These are phyloP conservation scores for Dichotomopilus funicola DNA, from an alignment of 2,329 filamentous ascomycete genomes.

Conservation along the genomic window DNA sequence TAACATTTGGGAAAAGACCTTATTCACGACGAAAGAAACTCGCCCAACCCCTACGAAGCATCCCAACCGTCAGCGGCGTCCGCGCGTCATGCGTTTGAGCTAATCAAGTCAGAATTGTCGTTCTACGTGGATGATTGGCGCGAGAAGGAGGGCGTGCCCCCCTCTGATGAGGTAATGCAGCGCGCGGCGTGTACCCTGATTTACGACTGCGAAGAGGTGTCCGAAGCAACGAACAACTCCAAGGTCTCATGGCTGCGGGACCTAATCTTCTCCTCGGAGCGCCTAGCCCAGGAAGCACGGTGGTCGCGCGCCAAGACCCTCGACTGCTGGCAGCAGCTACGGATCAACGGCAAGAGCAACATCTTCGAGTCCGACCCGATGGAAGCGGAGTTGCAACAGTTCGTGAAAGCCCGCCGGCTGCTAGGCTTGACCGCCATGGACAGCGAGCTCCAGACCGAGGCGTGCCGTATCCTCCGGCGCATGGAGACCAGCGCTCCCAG, in stretches of 20 bases:
- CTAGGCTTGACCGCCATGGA: conserved; percentile 56
- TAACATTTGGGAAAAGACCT: conserved; percentile 40
- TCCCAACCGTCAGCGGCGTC: conserved; percentile 38
- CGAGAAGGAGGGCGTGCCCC: conserved; percentile 35
- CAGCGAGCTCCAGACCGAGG: conserved; percentile 53
- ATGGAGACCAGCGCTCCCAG: conserved; percentile 46
- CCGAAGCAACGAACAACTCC: conserved; percentile 34
- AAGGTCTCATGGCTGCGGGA: conserved; percentile 51
- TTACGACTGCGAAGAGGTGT: conserved; percentile 46
- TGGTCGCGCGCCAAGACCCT: conserved; percentile 36
- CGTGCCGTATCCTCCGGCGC: conserved; percentile 51
- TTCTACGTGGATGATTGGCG: conserved; percentile 43
- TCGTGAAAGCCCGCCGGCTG: conserved; percentile 43
- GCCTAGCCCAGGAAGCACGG: conserved; percentile 25
- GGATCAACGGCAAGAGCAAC: conserved; percentile 52
- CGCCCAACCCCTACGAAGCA: conserved; percentile 48
- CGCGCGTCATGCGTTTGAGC: conserved; percentile 53
- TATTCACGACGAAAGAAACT: conserved; percentile 56
- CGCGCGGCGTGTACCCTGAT: conserved; percentile 55
- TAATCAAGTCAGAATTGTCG: conserved; percentile 52
- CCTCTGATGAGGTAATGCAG: conserved; percentile 48
- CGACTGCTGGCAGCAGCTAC: conserved; percentile 41
- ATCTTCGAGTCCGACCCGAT: conserved; percentile 52
- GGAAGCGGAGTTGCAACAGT: conserved; percentile 48
- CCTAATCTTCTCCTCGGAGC: conserved; percentile 45